Percentiles rank a stretch among this genome's conserved stretches.
Evolutionary conservation across 2,329 filamentous ascomycete species (phyloP).

Genomic region (Colletotrichum sp.): DNA sequence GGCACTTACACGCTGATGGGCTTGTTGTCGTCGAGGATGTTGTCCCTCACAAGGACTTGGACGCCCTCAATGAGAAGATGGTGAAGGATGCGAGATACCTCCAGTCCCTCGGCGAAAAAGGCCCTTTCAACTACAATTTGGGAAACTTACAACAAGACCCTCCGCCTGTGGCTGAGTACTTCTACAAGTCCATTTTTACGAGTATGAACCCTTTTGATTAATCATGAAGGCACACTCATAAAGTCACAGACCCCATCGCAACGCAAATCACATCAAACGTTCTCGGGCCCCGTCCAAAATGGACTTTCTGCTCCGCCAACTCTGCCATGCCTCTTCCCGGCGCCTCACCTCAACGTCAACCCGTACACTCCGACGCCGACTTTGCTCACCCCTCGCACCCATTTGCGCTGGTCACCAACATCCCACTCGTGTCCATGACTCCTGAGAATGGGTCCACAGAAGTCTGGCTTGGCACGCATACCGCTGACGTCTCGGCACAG

Average conservation of each 20-base stretch:
- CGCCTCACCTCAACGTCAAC: constrained; percentile 48
- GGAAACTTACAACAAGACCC: constrained; percentile 68
- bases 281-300: constrained; percentile 58
- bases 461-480: constrained; percentile 64
- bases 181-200: constrained; percentile 55
- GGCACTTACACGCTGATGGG: constrained; percentile 57
- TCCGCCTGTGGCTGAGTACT: constrained; percentile 53
- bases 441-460: constrained; percentile 61
- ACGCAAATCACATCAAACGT: constrained; percentile 60
- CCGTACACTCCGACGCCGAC: constrained; percentile 65
- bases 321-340: constrained; percentile 55
- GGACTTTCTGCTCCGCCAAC: constrained; percentile 65
- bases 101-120: constrained; percentile 55
- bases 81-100: constrained; percentile 59
- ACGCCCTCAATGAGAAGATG: constrained; percentile 64
- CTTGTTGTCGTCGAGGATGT: constrained; percentile 61
- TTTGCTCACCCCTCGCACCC: constrained; percentile 59
- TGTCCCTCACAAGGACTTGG: constrained; percentile 54
- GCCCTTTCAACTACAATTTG: constrained; percentile 67
- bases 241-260: constrained; percentile 51
- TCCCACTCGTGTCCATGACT: constrained; percentile 55
- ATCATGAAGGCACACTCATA: neutral
- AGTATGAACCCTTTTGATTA: constrained; percentile 42
- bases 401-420: constrained; percentile 61
- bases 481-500: constrained; percentile 40